phyloP scores from a whole-genome alignment of 345 rosid genomes.

The Fremontodendron californicum region DNA sequence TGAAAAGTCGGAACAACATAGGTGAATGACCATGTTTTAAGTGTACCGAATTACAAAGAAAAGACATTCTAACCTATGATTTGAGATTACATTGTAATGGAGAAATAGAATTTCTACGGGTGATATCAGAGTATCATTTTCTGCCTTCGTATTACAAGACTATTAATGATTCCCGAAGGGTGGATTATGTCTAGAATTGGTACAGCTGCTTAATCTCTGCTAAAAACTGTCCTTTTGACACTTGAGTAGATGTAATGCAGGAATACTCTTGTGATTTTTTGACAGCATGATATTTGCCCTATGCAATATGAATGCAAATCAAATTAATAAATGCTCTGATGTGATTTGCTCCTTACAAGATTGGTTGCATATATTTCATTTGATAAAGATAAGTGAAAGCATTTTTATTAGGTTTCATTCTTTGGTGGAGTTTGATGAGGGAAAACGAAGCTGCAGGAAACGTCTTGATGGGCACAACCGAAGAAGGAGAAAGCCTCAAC shows the following conservation, averaged over 20 bases:
- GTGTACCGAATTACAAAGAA: not conserved
- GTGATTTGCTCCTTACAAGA: not conserved
- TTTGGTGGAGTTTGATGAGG: slow-evolving; percentile 66
- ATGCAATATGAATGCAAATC: not conserved
- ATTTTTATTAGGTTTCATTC: slow-evolving; percentile 57
- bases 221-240: not conserved
- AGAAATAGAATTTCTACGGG: not conserved
- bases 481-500: slow-evolving; percentile 66
- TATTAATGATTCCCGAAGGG: not conserved
- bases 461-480: slow-evolving; percentile 83
- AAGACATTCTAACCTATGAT: not conserved
- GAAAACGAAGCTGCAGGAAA: slow-evolving; percentile 78
- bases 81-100: not conserved
- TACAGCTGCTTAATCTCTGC: not conserved
- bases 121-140: not conserved
- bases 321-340: not conserved
- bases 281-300: not conserved
- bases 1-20: too few relatives aligned
- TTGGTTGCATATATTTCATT: not conserved
- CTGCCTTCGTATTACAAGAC: not conserved
- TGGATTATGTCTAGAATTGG: not conserved
- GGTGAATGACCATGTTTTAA: not conserved
- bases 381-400: not conserved
- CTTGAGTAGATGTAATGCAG: not conserved
- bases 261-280: not conserved